Evolutionary conservation across 768 basidiomycete genomes (phyloP).

Genomic region (Rhodotorula taiwanensis): DNA sequence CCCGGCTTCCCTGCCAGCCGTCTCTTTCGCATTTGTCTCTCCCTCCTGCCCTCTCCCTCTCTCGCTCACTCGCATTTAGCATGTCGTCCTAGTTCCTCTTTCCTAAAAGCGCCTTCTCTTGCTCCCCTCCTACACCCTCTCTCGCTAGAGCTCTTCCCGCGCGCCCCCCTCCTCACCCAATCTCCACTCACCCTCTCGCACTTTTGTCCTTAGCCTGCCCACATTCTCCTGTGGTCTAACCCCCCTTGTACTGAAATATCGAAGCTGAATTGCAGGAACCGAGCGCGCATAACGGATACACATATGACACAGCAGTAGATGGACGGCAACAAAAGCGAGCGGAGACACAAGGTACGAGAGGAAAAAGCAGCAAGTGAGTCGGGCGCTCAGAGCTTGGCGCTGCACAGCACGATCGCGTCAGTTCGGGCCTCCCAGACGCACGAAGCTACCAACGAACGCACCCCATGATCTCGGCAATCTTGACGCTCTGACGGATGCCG

Average conservation of each 20-base stretch:
- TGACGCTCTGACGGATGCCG: slow-evolving; percentile 21
- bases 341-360: background rate
- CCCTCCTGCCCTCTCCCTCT: background rate
- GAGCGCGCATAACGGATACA: too few species aligned
- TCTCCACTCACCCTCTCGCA: background rate
- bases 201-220: background rate
- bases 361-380: background rate
- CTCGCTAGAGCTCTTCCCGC: background rate
- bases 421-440: too few species aligned
- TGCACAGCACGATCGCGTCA: background rate
- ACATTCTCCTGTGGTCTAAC: background rate
- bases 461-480: slow-evolving; percentile 37
- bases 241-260: slow-evolving; percentile 16
- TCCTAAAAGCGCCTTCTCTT: background rate
- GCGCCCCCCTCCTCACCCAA: background rate
- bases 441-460: background rate
- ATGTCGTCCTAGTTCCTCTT: slow-evolving; percentile 5
- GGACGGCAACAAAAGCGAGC: background rate
- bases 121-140: background rate
- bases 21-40: background rate
- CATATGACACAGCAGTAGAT: too few species aligned
- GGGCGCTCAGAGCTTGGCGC: slow-evolving; percentile 2
- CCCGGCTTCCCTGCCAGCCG: background rate
- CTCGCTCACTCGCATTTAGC: slow-evolving; percentile 4
- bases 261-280: too few species aligned